Evolutionary conservation across 768 basidiomycete genomes (phyloP), one percentile per base, ranked within the genome.

Genomic region (Macrocybe gigantea): DNA sequence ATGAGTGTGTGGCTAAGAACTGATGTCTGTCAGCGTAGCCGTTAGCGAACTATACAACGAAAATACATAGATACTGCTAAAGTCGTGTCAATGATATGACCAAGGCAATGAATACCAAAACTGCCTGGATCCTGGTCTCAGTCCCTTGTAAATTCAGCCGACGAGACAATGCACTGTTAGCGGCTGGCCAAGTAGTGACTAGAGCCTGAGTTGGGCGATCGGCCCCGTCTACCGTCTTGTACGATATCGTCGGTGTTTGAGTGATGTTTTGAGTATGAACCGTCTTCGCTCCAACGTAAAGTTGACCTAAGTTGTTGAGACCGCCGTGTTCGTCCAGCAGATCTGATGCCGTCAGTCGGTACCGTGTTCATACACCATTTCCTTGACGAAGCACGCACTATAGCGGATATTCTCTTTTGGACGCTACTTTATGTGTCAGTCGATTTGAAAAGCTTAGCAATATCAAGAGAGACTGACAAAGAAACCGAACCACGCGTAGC

Each of bases 401-500:
- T 73, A 75, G 22, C 67, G 63, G 32, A 66, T 60, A 33, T 63
- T 65, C 11, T 65, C 57, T 41, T 61, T 57, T 2, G 75, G 70
- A 13, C 76, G 69, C 76, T 78, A 41, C 36, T 46, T n/a, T 29
- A 38, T 10, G 12, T 7, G 3, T 8, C 22, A 38, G 49, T 6
- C 55, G 44, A 44, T 37, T 37, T 42, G 41, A 13, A 35, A 29
- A 37, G 12, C 7, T 46, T 29, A 13, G 33, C 39, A 44, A 40
- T 49, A 49, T 53, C 40, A 56, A 42, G 48, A 41, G 22, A 38
- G 38, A 63, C 71, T 62, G 49, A 72, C 72, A 58, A 68, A 70
- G 52, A 60, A 70, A 6, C 81, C 83, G 55, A 83, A 83, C 82
- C 81, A 85, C 0, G 80, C 69, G 54, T 83, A 83, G 13, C 80